Evolutionary conservation across 768 basidiomycete genomes (phyloP).

Genomic region (Amanita polypyramis): DNA sequence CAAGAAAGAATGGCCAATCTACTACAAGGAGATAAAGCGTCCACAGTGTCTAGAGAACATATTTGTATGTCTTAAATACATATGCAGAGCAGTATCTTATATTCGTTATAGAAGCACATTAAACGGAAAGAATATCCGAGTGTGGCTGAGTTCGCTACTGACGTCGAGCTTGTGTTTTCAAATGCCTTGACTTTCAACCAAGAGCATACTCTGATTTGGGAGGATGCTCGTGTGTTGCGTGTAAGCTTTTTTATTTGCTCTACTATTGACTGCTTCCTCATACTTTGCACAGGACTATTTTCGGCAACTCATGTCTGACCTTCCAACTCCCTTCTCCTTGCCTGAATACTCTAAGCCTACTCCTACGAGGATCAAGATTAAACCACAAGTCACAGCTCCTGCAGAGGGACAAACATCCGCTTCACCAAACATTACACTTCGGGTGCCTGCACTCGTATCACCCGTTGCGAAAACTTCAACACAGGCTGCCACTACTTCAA

Average conservation of each 20-base stretch:
- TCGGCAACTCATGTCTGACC: slow-evolving; percentile 65
- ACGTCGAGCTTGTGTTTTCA: slow-evolving; percentile 83
- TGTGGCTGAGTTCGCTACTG: slow-evolving; percentile 64
- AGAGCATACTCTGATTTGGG: slow-evolving; percentile 77
- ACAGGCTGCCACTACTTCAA: slow-evolving; percentile 11
- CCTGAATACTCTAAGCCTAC: slow-evolving; percentile 49
- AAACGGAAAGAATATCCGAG: slow-evolving; percentile 70
- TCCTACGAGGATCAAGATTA: slow-evolving; percentile 62
- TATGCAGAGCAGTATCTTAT: slow-evolving; percentile 7
- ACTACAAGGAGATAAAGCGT: slow-evolving; percentile 71
- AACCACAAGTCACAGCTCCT: slow-evolving; percentile 29
- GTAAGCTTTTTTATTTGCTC: slow-evolving; percentile 27
- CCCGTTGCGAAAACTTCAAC: slow-evolving; percentile 17
- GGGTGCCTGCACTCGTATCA: slow-evolving; percentile 21
- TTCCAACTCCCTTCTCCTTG: slow-evolving; percentile 58
- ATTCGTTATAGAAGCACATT: slow-evolving; percentile 55
- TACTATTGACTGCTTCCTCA: slow-evolving; percentile 6
- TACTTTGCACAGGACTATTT: slow-evolving; percentile 49
- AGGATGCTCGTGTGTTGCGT: slow-evolving; percentile 58
- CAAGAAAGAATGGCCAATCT: slow-evolving; percentile 67
- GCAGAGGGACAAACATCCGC: slow-evolving; percentile 12
- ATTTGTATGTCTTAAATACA: slow-evolving; percentile 38
- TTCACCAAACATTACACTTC: slow-evolving; percentile 15
- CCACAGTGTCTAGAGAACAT: slow-evolving; percentile 74
- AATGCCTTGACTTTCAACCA: slow-evolving; percentile 87